Conservation (phyloP, 2,329 filamentous ascomycete species). For the Aspergillus sp. region DNA sequence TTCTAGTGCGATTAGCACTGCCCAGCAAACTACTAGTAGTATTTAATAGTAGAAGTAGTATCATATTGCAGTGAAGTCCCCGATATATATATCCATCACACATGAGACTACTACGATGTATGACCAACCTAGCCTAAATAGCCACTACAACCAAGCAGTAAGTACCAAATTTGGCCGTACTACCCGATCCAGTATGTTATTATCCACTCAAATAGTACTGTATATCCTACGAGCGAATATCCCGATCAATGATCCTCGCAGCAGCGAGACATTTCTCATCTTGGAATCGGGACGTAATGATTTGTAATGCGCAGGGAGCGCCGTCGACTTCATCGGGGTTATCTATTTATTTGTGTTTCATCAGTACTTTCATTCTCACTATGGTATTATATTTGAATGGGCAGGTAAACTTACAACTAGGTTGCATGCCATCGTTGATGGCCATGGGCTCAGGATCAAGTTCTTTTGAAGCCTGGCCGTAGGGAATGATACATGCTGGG, state of each 20-base stretch:
- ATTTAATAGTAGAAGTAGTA: too few relatives aligned
- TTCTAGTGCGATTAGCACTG: too few relatives aligned
- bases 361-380: too few relatives aligned
- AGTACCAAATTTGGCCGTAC: too few relatives aligned
- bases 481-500: conserved; percentile 54
- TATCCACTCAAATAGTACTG: neutral
- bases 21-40: too few relatives aligned
- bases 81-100: too few relatives aligned
- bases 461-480: conserved; percentile 44
- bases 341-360: conserved; percentile 34
- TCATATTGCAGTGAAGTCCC: too few relatives aligned
- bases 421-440: conserved; percentile 34
- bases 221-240: conserved; percentile 13
- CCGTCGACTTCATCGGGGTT: conserved; percentile 44
- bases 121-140: too few relatives aligned
- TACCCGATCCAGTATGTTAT: too few relatives aligned
- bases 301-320: conserved; percentile 50
- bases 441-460: conserved; percentile 37
- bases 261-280: conserved; percentile 50
- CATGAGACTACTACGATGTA: too few relatives aligned
- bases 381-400: too few relatives aligned
- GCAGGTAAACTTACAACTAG: conserved; percentile 23
- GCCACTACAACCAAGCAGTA: too few relatives aligned
- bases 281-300: conserved; percentile 49
- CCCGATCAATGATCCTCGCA: conserved; percentile 33